phyloP scores from a whole-genome alignment of 1,139 yeast genomes.

The Blastobotrys raffinosifermentans region DNA sequence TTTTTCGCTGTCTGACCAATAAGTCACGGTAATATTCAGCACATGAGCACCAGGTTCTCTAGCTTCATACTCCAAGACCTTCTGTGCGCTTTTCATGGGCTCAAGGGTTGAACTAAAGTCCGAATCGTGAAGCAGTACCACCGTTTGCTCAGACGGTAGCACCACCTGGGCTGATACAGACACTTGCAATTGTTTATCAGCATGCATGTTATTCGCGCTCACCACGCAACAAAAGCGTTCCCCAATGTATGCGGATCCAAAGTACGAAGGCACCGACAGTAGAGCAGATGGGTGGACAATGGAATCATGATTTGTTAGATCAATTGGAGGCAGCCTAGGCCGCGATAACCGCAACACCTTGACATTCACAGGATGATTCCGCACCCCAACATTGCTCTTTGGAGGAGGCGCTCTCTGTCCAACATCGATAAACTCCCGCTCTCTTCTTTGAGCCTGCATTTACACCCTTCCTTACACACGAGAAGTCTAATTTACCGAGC shows the following conservation, averaged over 20 bases:
- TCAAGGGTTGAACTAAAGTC: constrained; percentile 13
- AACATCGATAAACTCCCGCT: neutral
- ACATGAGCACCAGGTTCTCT: constrained; percentile 28
- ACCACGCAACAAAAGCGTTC: constrained; percentile 27
- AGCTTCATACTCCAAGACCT: constrained; percentile 26
- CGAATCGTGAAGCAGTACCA: constrained; percentile 15
- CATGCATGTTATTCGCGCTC: constrained; percentile 17
- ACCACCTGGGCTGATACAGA: constrained; percentile 18
- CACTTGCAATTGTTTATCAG: constrained; percentile 10
- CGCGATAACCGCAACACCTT: constrained; percentile 28
- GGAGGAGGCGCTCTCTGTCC: neutral
- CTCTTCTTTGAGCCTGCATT: neutral
- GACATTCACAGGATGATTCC: constrained; percentile 19
- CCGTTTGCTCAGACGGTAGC: constrained; percentile 17
- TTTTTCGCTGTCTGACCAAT: constrained; percentile 12
- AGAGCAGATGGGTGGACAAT: constrained; percentile 10
- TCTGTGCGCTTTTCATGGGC: constrained; percentile 18
- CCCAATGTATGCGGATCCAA: constrained; percentile 30
- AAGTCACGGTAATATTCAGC: constrained; percentile 24
- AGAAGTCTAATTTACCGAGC: neutral
- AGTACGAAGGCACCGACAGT: constrained; percentile 21
- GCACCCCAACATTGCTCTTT: too few relatives aligned
- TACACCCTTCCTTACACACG: neutral
- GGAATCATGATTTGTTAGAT: constrained; percentile 8
- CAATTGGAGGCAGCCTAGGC: constrained; percentile 22